A percentile compares a stretch with the other conserved stretches of the same genome.
These are phyloP conservation scores for Salix exigua DNA, from an alignment of 345 rosid species.

Conservation along the genomic window DNA sequence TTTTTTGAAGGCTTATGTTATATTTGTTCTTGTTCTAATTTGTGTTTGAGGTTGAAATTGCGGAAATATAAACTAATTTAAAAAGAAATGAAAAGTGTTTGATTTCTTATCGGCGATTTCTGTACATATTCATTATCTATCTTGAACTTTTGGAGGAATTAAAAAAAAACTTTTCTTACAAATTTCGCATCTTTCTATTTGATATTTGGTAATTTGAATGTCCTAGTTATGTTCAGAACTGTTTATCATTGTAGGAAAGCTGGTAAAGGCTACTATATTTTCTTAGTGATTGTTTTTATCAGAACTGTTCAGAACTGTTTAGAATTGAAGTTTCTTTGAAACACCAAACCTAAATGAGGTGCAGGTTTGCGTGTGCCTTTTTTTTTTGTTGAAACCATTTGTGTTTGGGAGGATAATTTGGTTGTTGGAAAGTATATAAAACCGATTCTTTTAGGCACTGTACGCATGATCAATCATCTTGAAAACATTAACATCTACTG, in stretches of 20 bases:
- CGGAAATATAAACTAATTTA: neutral
- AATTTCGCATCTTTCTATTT: neutral
- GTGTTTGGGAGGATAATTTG: neutral
- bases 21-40: too few relatives aligned
- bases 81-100: neutral
- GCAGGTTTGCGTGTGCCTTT: neutral
- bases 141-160: neutral
- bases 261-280: neutral
- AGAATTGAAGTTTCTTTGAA: neutral
- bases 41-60: neutral
- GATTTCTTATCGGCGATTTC: too few relatives aligned
- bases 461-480: neutral
- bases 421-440: neutral
- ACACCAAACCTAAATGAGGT: neutral
- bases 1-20: neutral
- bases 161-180: neutral
- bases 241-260: neutral
- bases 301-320: too few relatives aligned
- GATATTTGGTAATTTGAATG: neutral
- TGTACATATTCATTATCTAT: too few relatives aligned
- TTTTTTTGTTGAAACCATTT: neutral
- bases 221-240: too few relatives aligned
- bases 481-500: neutral
- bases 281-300: neutral
- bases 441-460: too few relatives aligned